phyloP scores from a whole-genome alignment of 1,284 basidiomycete species.

The Entoloma clypeatum region DNA sequence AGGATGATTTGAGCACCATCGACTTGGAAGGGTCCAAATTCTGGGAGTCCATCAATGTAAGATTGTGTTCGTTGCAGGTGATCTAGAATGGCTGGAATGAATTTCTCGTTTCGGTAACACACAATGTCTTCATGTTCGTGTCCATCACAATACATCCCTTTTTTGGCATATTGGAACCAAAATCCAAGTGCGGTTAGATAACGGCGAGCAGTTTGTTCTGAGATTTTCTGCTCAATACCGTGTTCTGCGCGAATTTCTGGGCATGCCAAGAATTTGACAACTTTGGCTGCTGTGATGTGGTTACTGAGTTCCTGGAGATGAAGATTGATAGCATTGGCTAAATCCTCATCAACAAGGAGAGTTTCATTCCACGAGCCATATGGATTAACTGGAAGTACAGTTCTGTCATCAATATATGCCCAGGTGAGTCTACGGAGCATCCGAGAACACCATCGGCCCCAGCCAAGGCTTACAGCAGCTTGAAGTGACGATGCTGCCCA shows the following conservation, averaged over 20 bases:
- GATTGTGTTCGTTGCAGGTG: no score
- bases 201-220: slow-evolving; percentile 19
- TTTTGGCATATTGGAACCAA: slow-evolving; percentile 12
- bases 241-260: slow-evolving; percentile 21
- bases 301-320: slow-evolving; percentile 27
- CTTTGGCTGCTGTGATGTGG: slow-evolving; percentile 24
- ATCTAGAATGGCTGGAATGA: no score
- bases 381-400: slow-evolving; percentile 26
- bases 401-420: slow-evolving; percentile 22
- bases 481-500: no score
- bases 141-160: slow-evolving; percentile 27
- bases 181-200: slow-evolving; percentile 25
- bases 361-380: slow-evolving; percentile 27
- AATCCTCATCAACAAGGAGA: slow-evolving; percentile 25
- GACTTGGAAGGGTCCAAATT: no score
- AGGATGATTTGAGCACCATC: slow-evolving; percentile 11
- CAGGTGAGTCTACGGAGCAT: slow-evolving; percentile 10
- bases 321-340: slow-evolving; percentile 24
- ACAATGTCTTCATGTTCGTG: no score
- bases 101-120: no score
- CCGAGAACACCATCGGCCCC: no score
- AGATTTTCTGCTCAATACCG: slow-evolving; percentile 22
- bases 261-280: slow-evolving; percentile 21
- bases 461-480: no score
- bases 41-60: no score